phyloP scores from a whole-genome alignment of 352 stramenopile genomes.

The Pythium phragmitis region DNA sequence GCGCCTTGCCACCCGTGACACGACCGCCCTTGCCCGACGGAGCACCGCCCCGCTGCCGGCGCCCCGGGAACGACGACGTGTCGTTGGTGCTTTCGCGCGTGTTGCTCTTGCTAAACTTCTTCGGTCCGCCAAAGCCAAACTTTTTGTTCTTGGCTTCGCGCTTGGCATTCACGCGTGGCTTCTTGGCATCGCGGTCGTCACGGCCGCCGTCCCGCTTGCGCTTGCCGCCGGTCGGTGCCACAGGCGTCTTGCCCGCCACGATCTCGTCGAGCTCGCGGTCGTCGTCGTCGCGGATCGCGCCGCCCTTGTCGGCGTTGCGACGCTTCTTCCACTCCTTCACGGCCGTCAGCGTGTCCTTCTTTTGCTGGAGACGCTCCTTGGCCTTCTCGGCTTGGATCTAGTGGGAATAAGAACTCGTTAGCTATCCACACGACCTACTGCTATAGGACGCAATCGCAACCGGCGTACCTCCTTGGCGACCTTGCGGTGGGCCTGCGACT shows the following conservation, averaged over 20 bases:
- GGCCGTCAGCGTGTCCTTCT: conserved; percentile 86
- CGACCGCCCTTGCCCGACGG: conserved; percentile 2
- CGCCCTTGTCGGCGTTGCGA: conserved; percentile 69
- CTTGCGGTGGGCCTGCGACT: conserved; percentile 95
- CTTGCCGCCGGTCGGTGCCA: conserved; percentile 39
- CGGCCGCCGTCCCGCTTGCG: conserved; percentile 35
- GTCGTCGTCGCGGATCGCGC: conserved; percentile 54
- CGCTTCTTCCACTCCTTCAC: conserved; percentile 91
- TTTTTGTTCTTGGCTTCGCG: conserved; percentile 80
- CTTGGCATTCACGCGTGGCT: conserved; percentile 63
- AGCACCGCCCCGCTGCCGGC: conserved; percentile 19
- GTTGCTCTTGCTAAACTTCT: conserved; percentile 75
- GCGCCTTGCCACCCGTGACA: conserved; percentile 25
- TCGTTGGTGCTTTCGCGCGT: conserved; percentile 82
- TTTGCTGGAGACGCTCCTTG: conserved; percentile 80
- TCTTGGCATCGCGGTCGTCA: conserved; percentile 44
- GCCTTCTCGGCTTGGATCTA: conserved; percentile 75
- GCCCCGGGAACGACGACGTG: conserved; percentile 60
- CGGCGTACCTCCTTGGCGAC: conserved; percentile 92
- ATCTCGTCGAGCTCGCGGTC: conserved; percentile 67
- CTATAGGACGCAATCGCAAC: too few species aligned
- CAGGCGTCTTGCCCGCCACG: conserved; percentile 54
- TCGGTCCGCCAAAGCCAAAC: conserved; percentile 85
- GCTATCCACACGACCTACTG: too few species aligned
- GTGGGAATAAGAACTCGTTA: background rate